Evolutionary conservation across 139 green algal genomes (phyloP).

Genomic region (Chlorella sp.): DNA sequence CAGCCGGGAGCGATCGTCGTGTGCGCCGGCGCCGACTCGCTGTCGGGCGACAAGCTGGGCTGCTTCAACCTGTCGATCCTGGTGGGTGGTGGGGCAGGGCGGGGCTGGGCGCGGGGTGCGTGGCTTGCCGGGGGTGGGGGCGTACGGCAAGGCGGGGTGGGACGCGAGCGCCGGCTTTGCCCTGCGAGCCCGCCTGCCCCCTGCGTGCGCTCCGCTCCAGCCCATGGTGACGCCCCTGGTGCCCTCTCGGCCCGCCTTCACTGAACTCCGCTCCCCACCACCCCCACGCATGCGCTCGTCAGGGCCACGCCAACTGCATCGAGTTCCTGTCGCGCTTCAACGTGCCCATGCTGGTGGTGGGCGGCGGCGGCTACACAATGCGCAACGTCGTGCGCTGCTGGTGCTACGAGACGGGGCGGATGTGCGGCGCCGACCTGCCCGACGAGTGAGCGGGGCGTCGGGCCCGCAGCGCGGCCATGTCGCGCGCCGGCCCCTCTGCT

Average conservation of each 20-base stretch:
- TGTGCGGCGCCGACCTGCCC: conserved; percentile 82
- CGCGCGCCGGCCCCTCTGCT: too few species aligned
- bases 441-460: conserved; percentile 57
- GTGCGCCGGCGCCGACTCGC: conserved; percentile 94
- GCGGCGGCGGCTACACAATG: conserved; percentile 97
- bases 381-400: conserved; percentile 98
- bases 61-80: conserved; percentile 98
- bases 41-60: conserved; percentile 95
- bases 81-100: too few species aligned
- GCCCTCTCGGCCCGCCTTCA: too few species aligned
- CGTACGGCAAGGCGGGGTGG: too few species aligned
- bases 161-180: too few species aligned
- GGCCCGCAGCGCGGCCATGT: too few species aligned
- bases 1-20: conserved; percentile 96
- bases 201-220: too few species aligned
- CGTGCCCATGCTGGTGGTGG: conserved; percentile 95
- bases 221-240: too few species aligned
- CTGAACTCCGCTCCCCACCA: not conserved
- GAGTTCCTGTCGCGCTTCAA: conserved; percentile 94
- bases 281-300: not conserved
- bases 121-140: too few species aligned
- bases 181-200: too few species aligned
- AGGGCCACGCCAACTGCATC: conserved; percentile 90
- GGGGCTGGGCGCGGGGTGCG: too few species aligned
- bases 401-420: conserved; percentile 94